Conservation (phyloP, 371 early-diverging fungal species). For the Mycotypha africana region DNA sequence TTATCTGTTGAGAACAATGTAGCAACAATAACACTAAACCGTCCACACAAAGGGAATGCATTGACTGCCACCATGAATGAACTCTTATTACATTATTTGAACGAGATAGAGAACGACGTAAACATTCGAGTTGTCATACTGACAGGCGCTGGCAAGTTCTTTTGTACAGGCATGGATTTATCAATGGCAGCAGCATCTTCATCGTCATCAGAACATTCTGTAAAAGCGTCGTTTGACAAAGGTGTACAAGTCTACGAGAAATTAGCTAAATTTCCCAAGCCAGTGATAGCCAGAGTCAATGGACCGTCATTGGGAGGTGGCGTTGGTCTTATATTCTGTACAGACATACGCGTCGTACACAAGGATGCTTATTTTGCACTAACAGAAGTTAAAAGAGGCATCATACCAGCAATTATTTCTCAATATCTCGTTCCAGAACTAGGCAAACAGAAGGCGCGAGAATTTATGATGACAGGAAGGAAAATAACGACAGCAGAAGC, state of each 20-base stretch:
- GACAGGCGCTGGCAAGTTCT: conserved; percentile 68
- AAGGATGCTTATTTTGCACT: conserved; percentile 51
- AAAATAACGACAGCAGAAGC: conserved; percentile 41
- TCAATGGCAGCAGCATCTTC: conserved; percentile 26
- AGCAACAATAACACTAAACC: conserved; percentile 52
- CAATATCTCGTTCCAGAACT: conserved; percentile 64
- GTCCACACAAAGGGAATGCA: conserved; percentile 60
- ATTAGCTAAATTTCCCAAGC: conserved; percentile 50
- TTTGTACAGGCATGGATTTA: conserved; percentile 73
- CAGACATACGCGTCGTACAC: conserved; percentile 55
- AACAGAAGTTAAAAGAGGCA: conserved; percentile 63
- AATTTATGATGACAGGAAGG: conserved; percentile 64
- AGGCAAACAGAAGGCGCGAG: conserved; percentile 48
- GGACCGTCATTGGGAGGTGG: conserved; percentile 75
- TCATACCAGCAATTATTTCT: conserved; percentile 70
- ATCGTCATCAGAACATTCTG: conserved; percentile 17
- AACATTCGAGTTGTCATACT: conserved; percentile 54
- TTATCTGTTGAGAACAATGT: conserved; percentile 29
- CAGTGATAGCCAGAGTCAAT: conserved; percentile 61
- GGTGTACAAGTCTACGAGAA: conserved; percentile 34
- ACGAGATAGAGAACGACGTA: conserved; percentile 40
- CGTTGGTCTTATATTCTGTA: conserved; percentile 60
- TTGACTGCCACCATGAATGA: conserved; percentile 49
- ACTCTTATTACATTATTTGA: conserved; percentile 36
- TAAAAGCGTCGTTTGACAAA: conserved; percentile 26